Evolutionary conservation across 495 filamentous ascomycete species (phyloP).

Genomic region (Trichoderma orchidacearum): DNA sequence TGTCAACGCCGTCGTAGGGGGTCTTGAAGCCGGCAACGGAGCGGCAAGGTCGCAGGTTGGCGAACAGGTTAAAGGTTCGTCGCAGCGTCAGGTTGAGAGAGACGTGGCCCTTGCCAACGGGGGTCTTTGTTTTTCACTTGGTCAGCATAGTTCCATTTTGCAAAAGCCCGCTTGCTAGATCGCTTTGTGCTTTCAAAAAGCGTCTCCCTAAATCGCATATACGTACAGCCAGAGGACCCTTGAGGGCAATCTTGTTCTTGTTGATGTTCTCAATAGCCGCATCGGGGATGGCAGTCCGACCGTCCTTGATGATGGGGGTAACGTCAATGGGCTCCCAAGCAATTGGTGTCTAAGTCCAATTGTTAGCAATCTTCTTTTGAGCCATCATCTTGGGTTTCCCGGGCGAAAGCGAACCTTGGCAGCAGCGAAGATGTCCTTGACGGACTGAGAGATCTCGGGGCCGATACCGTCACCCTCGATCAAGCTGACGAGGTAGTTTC

Average conservation of each 20-base stretch:
- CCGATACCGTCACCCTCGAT: conserved; percentile 99
- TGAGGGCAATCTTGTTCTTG: conserved; percentile 89
- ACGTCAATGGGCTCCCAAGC: conserved; percentile 97
- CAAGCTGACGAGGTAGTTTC: conserved; percentile 86
- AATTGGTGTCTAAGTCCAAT: conserved; percentile 57
- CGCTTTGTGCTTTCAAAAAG: not conserved
- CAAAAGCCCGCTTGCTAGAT: not conserved
- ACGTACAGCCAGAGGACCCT: conserved; percentile 90
- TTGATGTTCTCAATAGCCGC: conserved; percentile 81
- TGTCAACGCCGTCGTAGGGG: conserved; percentile 95
- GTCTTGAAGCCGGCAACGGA: conserved; percentile 97
- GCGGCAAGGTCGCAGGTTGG: conserved; percentile 94
- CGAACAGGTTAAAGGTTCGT: conserved; percentile 98
- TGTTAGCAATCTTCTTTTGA: conserved; percentile 6
- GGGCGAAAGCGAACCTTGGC: conserved; percentile 52
- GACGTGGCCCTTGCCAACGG: conserved; percentile 96
- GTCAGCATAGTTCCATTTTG: not conserved
- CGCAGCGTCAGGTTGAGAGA: conserved; percentile 97
- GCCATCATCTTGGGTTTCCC: conserved; percentile 1
- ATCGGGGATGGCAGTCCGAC: conserved; percentile 78
- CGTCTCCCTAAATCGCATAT: not conserved
- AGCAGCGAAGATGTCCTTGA: conserved; percentile 94
- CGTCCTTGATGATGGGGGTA: conserved; percentile 80
- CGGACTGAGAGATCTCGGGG: conserved; percentile 90
- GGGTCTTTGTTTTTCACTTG: conserved; percentile 46